A percentile compares a stretch with the other conserved stretches of the same genome.
Conservation (phyloP, 371 early-diverging fungal species). For the Capillidium heterosporum region DNA sequence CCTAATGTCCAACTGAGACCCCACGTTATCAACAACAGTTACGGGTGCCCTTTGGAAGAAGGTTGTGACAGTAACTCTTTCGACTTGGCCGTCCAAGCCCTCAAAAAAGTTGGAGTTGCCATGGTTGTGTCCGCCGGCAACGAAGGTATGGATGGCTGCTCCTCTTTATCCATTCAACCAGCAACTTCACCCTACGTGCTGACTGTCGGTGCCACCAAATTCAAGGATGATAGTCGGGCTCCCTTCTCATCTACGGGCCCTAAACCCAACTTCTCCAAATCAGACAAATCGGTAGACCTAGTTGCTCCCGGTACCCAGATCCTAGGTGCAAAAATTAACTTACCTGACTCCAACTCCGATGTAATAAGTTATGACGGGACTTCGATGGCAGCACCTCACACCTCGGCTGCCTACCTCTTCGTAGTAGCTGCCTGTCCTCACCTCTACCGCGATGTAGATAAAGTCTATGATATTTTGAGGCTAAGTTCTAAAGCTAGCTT, state of each 20-base stretch:
- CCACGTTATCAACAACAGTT: neutral
- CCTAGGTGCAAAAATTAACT: constrained; percentile 10
- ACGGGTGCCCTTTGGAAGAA: neutral
- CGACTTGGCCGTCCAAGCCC: neutral
- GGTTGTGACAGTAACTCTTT: neutral
- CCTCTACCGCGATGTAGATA: neutral
- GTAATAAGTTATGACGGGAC: constrained; percentile 13
- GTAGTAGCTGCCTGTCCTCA: neutral
- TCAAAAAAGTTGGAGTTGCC: neutral
- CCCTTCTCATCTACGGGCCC: neutral
- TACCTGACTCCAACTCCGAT: neutral
- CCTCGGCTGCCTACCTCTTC: constrained; percentile 38
- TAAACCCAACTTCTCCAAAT: neutral
- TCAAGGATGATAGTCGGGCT: neutral
- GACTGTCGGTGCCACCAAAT: neutral
- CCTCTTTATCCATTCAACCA: neutral
- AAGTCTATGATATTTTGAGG: neutral
- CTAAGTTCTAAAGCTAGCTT: neutral
- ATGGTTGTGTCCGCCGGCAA: neutral
- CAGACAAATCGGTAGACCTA: neutral
- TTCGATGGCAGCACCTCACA: constrained; percentile 64
- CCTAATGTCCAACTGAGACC: neutral
- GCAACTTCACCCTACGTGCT: neutral
- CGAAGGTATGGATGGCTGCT: neutral
- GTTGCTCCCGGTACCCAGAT: constrained; percentile 18